Percentiles rank a stretch among this genome's conserved stretches.
Conservation (phyloP, 1,284 basidiomycete genomes). For the Leccinum ponderosum region DNA sequence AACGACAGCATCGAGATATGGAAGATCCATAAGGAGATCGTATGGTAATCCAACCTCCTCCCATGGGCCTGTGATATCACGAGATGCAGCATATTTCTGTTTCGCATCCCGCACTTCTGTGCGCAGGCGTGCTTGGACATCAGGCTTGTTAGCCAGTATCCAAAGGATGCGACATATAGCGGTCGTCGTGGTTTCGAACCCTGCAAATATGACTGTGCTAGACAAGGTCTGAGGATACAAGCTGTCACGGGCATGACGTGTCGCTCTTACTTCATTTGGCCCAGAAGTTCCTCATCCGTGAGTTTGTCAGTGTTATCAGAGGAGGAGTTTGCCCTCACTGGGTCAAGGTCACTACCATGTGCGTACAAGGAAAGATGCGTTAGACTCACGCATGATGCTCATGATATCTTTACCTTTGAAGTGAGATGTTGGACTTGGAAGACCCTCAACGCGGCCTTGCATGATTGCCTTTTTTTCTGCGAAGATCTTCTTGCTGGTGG, state of each 20-base stretch:
- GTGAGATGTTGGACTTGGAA: slow-evolving; percentile 8
- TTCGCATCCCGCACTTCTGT: slow-evolving; percentile 36
- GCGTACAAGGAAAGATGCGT: not conserved
- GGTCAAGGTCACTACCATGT: not conserved
- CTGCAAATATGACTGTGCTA: slow-evolving; percentile 40
- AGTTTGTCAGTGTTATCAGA: slow-evolving; percentile 32
- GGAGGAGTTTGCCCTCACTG: slow-evolving; percentile 34
- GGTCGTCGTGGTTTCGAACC: slow-evolving; percentile 39
- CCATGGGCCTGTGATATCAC: slow-evolving; percentile 23
- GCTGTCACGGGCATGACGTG: not conserved
- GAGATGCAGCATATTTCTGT: slow-evolving; percentile 10
- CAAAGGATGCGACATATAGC: slow-evolving; percentile 40
- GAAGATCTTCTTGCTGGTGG: slow-evolving; percentile 43
- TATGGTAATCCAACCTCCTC: slow-evolving; percentile 33
- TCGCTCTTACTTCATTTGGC: slow-evolving; percentile 33
- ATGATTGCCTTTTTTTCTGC: slow-evolving; percentile 36
- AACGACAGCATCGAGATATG: slow-evolving; percentile 41
- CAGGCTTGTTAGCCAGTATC: slow-evolving; percentile 33
- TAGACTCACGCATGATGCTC: slow-evolving; percentile 46
- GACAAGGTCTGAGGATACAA: not conserved
- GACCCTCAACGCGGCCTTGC: slow-evolving; percentile 21
- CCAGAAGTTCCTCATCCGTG: slow-evolving; percentile 35
- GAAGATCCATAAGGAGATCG: slow-evolving; percentile 35
- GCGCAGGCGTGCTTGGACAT: slow-evolving; percentile 38
- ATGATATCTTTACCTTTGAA: slow-evolving; percentile 47